phyloP scores from a whole-genome alignment of 2,329 filamentous ascomycete genomes.

The Malbranchea cinnamomea region DNA sequence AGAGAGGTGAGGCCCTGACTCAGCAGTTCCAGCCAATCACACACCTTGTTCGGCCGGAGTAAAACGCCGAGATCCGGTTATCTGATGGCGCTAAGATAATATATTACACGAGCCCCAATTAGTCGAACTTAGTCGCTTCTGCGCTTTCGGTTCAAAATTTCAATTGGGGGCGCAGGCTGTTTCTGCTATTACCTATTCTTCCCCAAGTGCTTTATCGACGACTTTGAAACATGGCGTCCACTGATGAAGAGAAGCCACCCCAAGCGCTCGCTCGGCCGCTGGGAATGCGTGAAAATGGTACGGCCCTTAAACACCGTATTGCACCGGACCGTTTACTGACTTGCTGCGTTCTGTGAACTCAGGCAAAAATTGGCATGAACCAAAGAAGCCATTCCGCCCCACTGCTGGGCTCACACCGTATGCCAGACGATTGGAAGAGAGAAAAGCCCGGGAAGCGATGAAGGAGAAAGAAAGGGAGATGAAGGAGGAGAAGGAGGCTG shows the following conservation, averaged over 20 bases:
- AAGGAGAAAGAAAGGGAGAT: slow-evolving; percentile 92
- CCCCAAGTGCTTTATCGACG: too few relatives aligned
- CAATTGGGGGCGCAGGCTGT: too few relatives aligned
- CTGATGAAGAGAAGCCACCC: too few relatives aligned
- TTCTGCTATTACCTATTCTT: too few relatives aligned
- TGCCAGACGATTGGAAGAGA: slow-evolving; percentile 56
- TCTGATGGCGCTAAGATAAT: slow-evolving; percentile 29
- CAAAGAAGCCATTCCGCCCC: slow-evolving; percentile 74
- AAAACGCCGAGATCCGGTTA: slow-evolving; percentile 25
- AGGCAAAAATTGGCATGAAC: slow-evolving; percentile 92
- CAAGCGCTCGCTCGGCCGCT: slow-evolving; percentile 21
- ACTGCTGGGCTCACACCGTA: slow-evolving; percentile 63
- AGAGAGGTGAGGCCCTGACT: too few relatives aligned
- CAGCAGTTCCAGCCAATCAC: too few relatives aligned
- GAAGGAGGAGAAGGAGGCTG: slow-evolving; percentile 89
- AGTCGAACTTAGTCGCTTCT: slow-evolving; percentile 1
- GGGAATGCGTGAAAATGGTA: slow-evolving; percentile 78
- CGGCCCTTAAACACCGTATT: too few relatives aligned
- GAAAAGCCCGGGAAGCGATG: slow-evolving; percentile 55
- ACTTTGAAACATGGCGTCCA: too few relatives aligned
- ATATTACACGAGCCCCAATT: slow-evolving; percentile 6
- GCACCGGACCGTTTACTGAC: not conserved
- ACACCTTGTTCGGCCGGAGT: not conserved
- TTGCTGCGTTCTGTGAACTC: too few relatives aligned
- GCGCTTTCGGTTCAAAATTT: too few relatives aligned